These are phyloP conservation scores for Komagataea norvegica DNA, from an alignment of 1,139 yeast species.

Conservation along the genomic window DNA sequence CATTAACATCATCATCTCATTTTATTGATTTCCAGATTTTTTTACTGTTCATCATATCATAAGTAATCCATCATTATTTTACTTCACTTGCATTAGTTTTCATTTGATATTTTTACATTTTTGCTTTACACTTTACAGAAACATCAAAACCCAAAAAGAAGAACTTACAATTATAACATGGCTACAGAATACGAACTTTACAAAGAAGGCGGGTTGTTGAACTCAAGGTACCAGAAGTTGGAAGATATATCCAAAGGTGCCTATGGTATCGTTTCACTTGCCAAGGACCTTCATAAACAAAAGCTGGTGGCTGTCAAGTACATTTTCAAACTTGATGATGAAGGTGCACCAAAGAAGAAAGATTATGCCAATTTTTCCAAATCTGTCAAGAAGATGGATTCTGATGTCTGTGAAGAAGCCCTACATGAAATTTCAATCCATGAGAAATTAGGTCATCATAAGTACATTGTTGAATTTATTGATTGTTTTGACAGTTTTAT, in stretches of 20 bases:
- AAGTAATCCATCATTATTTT: too few relatives aligned
- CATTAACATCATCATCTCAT: too few relatives aligned
- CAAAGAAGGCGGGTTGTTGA: conserved; percentile 58
- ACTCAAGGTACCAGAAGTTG: conserved; percentile 61
- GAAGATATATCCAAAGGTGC: conserved; percentile 89
- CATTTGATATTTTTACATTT: not conserved
- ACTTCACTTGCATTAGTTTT: too few relatives aligned
- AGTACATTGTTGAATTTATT: conserved; percentile 54
- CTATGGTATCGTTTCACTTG: conserved; percentile 86
- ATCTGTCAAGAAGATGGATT: conserved; percentile 30
- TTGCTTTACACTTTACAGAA: not conserved
- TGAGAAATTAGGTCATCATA: conserved; percentile 53
- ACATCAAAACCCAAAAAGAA: not conserved
- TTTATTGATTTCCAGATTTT: too few relatives aligned
- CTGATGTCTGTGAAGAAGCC: conserved; percentile 55
- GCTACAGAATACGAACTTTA: conserved; percentile 36
- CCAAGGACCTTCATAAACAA: conserved; percentile 58
- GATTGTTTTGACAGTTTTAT: conserved; percentile 81
- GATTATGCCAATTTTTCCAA: conserved; percentile 27
- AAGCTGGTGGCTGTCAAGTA: conserved; percentile 80
- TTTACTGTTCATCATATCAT: too few relatives aligned
- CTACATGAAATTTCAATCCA: conserved; percentile 76
- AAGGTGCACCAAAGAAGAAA: conserved; percentile 24
- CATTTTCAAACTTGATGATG: conserved; percentile 41
- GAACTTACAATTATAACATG: not conserved